Base-by-base conservation (phyloP, 371 early-diverging fungal species). In the Mortierella sp. region DNA sequence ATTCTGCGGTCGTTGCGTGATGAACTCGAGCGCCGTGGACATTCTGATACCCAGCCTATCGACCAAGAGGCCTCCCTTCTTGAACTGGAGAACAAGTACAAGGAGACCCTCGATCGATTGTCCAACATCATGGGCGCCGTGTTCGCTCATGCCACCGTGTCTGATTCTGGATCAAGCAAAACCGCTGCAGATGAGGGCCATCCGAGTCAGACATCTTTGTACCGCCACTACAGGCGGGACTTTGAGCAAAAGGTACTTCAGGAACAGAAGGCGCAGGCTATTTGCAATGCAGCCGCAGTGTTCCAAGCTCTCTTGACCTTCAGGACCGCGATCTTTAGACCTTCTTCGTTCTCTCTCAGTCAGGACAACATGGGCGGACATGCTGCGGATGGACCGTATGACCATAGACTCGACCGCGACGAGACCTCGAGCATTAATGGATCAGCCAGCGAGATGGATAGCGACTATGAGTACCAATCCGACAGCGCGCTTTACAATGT, bases 151-250 rank as follows among this genome's bases (percentile, higher is more conserved):
- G 63, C 61, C 8, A 40, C 29, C 40, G 9, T 47, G 19, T 24
- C 48, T 22, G 16, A 44, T 14, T 3, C 9, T 2, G 22, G 11
- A 16, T 10, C 24, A 31, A 31, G 9, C 9, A 14, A 44, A 26
- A 7, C 40, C 22, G 22, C 29, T 19, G 22, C 22, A 11, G 43
- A 50, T 14, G 41, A 11, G 48, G n/a, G n/a, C n/a, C 44, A 41
- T 5, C 10, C 8, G 26, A 66, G 67, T n/a, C 67, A 71, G 34
- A 68, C 40, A 11, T 73, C 70, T 1, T 61, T 78, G 14, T 78
- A 73, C 26, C 66, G 70, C 19, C 70, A 73, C 70, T 78, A 73
- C 58, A 68, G 66, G 61, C 64, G 47, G 6, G 55, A 64, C 65
- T 68, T 70, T 58, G 79, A 78, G 55, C 47, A 37, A 11, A 73